A percentile compares a stretch with the other conserved stretches of the same genome.
These are phyloP conservation scores for Coccomyxa sp. DNA, from an alignment of 139 green algal genomes.

Conservation along the genomic window DNA sequence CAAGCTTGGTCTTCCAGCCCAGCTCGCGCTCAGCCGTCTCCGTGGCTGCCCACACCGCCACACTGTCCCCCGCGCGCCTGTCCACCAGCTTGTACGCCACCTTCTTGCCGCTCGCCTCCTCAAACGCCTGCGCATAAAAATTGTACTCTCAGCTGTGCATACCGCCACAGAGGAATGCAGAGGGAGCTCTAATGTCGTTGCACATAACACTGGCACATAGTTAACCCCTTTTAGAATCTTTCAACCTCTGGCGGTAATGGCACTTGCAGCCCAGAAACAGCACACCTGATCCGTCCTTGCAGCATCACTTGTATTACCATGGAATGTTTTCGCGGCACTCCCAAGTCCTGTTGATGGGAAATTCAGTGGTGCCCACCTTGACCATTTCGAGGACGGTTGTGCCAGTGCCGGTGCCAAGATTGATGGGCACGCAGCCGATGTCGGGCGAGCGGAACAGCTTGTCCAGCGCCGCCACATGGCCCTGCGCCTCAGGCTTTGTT, in stretches of 20 bases:
- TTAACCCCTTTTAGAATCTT: too few species aligned
- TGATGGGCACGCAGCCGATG: conserved; percentile 78
- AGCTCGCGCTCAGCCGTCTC: conserved; percentile 83
- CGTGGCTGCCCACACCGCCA: conserved; percentile 86
- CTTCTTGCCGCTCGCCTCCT: conserved; percentile 81
- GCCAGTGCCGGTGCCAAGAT: conserved; percentile 91
- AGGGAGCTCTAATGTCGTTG: neutral
- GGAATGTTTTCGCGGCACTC: too few species aligned
- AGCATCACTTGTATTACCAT: too few species aligned
- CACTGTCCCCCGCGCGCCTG: conserved; percentile 71
- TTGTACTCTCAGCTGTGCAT: neutral
- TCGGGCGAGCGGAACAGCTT: conserved; percentile 58
- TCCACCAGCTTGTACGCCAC: conserved; percentile 56
- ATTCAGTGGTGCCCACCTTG: conserved; percentile 1
- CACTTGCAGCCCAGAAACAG: too few species aligned
- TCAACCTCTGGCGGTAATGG: too few species aligned
- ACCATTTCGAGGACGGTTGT: conserved; percentile 97
- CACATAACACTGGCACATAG: neutral
- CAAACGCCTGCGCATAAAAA: conserved; percentile 65
- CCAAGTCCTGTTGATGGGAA: too few species aligned
- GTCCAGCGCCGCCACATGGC: conserved; percentile 73
- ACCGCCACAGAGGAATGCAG: neutral
- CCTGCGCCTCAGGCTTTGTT: conserved; percentile 5
- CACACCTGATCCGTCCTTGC: too few species aligned
- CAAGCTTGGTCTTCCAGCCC: conserved; percentile 84